Base-by-base conservation (phyloP, 139 green algal genomes). In the Coelastrella sp. region DNA sequence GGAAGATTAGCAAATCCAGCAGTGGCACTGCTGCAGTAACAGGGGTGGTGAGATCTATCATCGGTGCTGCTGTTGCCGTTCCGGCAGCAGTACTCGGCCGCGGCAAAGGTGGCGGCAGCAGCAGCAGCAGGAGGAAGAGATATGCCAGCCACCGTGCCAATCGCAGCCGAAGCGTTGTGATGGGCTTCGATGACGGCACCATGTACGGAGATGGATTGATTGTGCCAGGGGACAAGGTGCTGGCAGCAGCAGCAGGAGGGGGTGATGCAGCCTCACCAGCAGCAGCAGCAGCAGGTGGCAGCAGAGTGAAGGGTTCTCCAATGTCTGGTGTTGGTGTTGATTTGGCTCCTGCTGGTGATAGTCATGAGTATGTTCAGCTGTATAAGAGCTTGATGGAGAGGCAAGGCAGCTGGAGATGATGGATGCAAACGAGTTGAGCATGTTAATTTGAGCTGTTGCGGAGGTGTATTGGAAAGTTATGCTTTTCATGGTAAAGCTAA, bases 361-460 rank as follows among this genome's bases (percentile, higher is more conserved):
- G 35, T 77, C 38, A 48, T 37, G 68, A 37, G 68, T 77, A 77
- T 48, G 38, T 77, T 37, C 68, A 77, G 68, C 27, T 59, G 37
- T 77, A 77, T 32, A 30, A 32, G 6, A 77, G 21, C n/a, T 27
- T 77, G 68, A 77, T 77, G 68, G 43, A 59, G 23, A 25, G 68
- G 37, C 68, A 77, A 38, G 38, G 38, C 38, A 77, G 68, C 40
- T 77, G 68, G 68, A 77, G 68, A 48, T 77, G 68, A 77, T 53
- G n/a, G n/a, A n/a, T n/a, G n/a, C n/a, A n/a, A n/a, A n/a, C n/a
- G n/a, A n/a, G n/a, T n/a, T 7, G 2, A 35, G n/a, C n/a, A n/a
- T n/a, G n/a, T n/a, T n/a, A n/a, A n/a, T n/a, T n/a, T n/a, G n/a
- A n/a, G n/a, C n/a, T n/a, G n/a, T n/a, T n/a, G n/a, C n/a, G n/a